Evolutionary conservation across 2,329 filamentous ascomycete species (phyloP), one percentile per base, ranked within the genome.

Genomic region (Fusarium musae): DNA sequence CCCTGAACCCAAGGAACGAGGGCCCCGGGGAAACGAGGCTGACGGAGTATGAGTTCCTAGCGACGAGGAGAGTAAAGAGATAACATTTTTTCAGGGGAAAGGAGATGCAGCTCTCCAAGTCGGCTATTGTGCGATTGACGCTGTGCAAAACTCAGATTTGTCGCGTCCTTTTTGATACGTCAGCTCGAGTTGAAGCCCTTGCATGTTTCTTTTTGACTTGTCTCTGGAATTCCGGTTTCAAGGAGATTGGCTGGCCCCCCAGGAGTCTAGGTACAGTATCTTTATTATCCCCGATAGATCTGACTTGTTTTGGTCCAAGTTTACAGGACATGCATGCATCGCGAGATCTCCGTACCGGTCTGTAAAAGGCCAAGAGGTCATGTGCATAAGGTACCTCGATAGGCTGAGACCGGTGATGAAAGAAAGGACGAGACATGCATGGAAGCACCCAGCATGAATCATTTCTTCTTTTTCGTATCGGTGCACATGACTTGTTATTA

Each of bases 281-380:
- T 58, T 47, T 49, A 49, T 47, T 49, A 49, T 58, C 36, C 40
- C 54, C 32, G 54, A 58, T 34, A 11, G 32, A 30, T 36, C 30
- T 58, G 40, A 13, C 40, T 30, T 58, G 43, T 36, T 53, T 49
- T 68, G n/a, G 37, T 56, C 40, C 63, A 53, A 53, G 53, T n/a
- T 23, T n/a, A 23, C n/a, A 43, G 40, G 5, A 42, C 21, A 39
- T 26, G 26, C 30, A 34, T 59, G 15, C 37, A 56, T 37, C 23
- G 43, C 44, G 34, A 63, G 30, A 63, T 70, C 67, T 56, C 64
- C 67, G 66, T 76, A 70, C 70, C 65, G 74, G 72, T 76, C 72
- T 74, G 47, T 23, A 23, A 26, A 26, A 36, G 16, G 16, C 7
- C 16, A 17, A 36, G 9, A 58, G n/a, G 40, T 26, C 40, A 42